phyloP scores from a whole-genome alignment of 495 filamentous ascomycete genomes.

The Aspergillus egyptiacus region DNA sequence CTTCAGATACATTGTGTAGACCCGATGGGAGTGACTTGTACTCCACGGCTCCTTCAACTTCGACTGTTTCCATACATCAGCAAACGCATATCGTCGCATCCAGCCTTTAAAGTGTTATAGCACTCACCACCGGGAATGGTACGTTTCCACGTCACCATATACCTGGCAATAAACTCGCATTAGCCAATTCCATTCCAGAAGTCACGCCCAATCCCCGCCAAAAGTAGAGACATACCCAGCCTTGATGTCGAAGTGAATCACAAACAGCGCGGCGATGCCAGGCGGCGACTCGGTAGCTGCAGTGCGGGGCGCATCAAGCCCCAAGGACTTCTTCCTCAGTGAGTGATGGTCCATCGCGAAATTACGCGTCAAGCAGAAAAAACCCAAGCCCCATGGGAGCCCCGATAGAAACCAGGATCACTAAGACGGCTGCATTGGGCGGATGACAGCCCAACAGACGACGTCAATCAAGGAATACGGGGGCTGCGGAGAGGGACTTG shows the following conservation, averaged over 20 bases:
- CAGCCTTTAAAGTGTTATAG: no score
- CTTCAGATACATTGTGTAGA: conserved; percentile 78
- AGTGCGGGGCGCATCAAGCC: conserved; percentile 33
- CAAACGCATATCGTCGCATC: conserved; percentile 4
- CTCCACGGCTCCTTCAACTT: conserved; percentile 85
- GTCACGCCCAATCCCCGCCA: neutral
- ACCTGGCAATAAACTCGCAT: conserved; percentile 35
- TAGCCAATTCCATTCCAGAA: neutral
- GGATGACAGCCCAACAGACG: neutral
- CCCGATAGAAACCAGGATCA: conserved; percentile 4
- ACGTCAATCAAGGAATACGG: conserved; percentile 10
- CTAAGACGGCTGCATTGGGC: conserved; percentile 7
- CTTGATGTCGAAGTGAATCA: conserved; percentile 82
- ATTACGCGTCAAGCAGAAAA: neutral
- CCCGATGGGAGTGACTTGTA: conserved; percentile 93
- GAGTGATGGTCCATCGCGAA: conserved; percentile 30
- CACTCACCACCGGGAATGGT: conserved; percentile 55
- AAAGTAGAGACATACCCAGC: conserved; percentile 55
- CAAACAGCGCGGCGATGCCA: conserved; percentile 74
- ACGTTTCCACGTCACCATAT: conserved; percentile 82
- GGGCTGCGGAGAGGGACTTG: conserved; percentile 2
- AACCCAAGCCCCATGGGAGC: conserved; percentile 22
- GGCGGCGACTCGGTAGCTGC: conserved; percentile 45
- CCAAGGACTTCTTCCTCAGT: conserved; percentile 26
- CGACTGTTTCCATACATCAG: conserved; percentile 42